Evolutionary conservation across 2,329 filamentous ascomycete genomes (phyloP), one percentile per base, ranked within the genome.

Genomic region (Beauveria sp.): DNA sequence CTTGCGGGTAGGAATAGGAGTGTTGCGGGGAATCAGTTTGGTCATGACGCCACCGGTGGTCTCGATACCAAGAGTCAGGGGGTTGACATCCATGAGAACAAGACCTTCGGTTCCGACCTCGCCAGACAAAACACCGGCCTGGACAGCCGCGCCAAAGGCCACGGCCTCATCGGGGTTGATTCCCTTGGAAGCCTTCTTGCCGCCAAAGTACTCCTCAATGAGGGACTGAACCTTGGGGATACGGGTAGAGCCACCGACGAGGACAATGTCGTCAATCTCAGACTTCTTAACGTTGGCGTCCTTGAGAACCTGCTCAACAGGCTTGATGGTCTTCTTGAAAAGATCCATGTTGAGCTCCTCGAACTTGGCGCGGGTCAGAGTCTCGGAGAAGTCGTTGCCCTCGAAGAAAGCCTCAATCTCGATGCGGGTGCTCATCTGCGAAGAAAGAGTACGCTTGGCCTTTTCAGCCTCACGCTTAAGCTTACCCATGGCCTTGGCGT

Each of bases 161-260:
- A 98, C 95, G 80, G 95, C 95, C 84, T 98, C 95, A 74, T 99
- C 95, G 70, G 95, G 95, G 86, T 98, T 98, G 77, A 99, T 96
- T 79, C 92, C 91, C 91, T 98, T 98, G 85, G 89, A 93, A 70
- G 93, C 92, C 84, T 95, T 93, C 90, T 98, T 98, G 77, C 93
- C 89, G 70, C 74, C 81, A 76, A 98, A 98, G 86, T 85, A 98
- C 79, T 98, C 93, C 83, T 98, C 92, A 68, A 98, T 90, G 74
- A 98, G 87, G 70, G 86, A 76, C 81, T 96, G 89, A 68, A 98
- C 93, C 89, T 97, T 98, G 77, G 95, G 93, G 70, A 99, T 98
- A 90, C 95, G 93, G 68, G 95, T 98, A 64, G 95, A 98, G 78
- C 95, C 95, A 87, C 95, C 95, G 66, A 98, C 93, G 57, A 98